Conservation (phyloP, 2,329 filamentous ascomycete genomes). For the Diaporthe eres region DNA sequence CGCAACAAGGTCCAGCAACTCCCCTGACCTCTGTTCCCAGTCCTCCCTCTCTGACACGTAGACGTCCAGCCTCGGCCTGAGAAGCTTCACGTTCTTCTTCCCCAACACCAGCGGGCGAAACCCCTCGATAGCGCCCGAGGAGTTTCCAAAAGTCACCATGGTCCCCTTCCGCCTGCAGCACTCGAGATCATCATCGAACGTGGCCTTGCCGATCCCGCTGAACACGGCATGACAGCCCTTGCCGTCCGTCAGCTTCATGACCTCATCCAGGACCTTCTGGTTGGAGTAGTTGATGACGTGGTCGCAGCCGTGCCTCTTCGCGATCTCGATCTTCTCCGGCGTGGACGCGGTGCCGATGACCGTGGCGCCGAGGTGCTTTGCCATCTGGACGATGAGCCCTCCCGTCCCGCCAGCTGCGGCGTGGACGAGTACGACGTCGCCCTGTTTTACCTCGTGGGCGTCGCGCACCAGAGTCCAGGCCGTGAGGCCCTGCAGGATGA, state of each 20-base stretch:
- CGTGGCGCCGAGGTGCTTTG: conserved; percentile 80
- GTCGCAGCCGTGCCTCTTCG: conserved; percentile 78
- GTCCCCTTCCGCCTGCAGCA: conserved; percentile 66
- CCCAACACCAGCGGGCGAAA: conserved; percentile 61
- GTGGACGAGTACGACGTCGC: conserved; percentile 78
- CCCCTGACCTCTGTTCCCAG: conserved; percentile 50
- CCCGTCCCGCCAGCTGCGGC: conserved; percentile 89
- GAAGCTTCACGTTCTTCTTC: conserved; percentile 75
- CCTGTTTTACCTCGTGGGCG: conserved; percentile 55
- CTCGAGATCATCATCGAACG: conserved; percentile 63
- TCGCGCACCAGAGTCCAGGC: conserved; percentile 85
- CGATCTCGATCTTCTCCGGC: conserved; percentile 79
- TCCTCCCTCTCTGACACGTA: conserved; percentile 76
- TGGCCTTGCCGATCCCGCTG: conserved; percentile 87
- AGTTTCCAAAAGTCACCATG: conserved; percentile 77
- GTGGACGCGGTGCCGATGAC: conserved; percentile 86
- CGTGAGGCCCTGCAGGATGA: conserved; percentile 84
- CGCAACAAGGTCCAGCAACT: conserved; percentile 42
- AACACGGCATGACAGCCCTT: conserved; percentile 84
- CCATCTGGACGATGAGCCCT: conserved; percentile 80
- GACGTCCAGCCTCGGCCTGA: conserved; percentile 73
- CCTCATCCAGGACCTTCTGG: conserved; percentile 70
- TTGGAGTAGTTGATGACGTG: conserved; percentile 79
- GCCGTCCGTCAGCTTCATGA: conserved; percentile 78
- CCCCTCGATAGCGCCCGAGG: conserved; percentile 72